Percentiles rank a stretch among this genome's conserved stretches.
Conservation (phyloP, 345 rosid genomes). For the Gossypium rotundifolium region DNA sequence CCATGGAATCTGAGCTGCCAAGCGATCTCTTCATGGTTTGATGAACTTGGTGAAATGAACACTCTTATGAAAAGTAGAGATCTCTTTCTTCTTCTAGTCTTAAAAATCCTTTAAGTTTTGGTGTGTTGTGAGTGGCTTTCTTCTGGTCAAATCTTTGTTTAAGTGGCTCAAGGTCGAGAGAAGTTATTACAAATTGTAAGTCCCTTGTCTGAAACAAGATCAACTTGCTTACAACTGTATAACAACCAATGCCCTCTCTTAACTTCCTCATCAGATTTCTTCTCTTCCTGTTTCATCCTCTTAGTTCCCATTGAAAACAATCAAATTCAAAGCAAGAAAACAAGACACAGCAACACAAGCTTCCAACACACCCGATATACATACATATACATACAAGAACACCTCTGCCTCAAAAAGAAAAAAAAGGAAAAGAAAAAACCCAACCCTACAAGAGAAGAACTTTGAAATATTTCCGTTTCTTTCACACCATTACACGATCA, state of each 20-base stretch:
- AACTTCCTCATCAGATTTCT: constrained; percentile 27
- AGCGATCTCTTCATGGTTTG: constrained; percentile 69
- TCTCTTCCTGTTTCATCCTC: constrained; percentile 20
- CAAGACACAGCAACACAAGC: constrained; percentile 10
- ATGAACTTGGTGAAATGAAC: constrained; percentile 2
- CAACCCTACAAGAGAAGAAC: constrained; percentile 24
- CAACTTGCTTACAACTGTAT: constrained; percentile 25
- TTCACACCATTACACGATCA: constrained; percentile 16
- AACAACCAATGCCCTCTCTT: constrained; percentile 18
- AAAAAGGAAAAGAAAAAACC: constrained; percentile 1
- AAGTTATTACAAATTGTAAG: not conserved
- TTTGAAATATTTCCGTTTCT: not conserved
- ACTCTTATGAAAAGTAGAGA: constrained; percentile 16
- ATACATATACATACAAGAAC: not conserved
- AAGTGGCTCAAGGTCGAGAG: not conserved
- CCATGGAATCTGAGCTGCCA: constrained; percentile 77
- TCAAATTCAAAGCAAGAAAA: not conserved
- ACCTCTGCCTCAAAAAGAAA: not conserved
- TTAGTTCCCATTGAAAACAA: constrained; percentile 30
- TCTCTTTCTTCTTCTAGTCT: constrained; percentile 9
- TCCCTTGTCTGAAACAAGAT: constrained; percentile 23
- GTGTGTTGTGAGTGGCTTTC: not conserved
- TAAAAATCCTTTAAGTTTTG: not conserved
- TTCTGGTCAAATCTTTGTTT: constrained; percentile 7
- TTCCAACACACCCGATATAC: not conserved